Conservation (phyloP, 164 flowering plant species). For the Umbilicus rupestris region DNA sequence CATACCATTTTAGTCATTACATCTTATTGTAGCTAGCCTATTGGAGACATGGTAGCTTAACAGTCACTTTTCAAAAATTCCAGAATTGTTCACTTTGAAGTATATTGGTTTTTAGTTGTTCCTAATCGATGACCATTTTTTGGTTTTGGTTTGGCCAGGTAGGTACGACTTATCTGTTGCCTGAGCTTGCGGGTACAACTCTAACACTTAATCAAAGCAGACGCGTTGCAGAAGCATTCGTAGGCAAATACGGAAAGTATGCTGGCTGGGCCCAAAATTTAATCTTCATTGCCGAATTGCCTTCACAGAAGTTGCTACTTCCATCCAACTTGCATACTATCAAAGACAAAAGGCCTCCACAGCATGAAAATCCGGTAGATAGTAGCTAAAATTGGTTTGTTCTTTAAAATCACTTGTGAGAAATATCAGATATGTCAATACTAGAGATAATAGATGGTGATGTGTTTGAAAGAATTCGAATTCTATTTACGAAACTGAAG, state of each 20-base stretch:
- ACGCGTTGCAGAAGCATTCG: slow-evolving; percentile 89
- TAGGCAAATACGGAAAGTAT: slow-evolving; percentile 79
- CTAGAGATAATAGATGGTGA: no score
- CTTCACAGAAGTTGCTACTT: slow-evolving; percentile 59
- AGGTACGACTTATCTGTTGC: slow-evolving; percentile 68
- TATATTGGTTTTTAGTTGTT: background rate
- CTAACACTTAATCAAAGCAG: slow-evolving; percentile 58
- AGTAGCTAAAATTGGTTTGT: background rate
- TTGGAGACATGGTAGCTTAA: no score
- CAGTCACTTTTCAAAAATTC: background rate
- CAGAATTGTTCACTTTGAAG: background rate
- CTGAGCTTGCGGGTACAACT: slow-evolving; percentile 79
- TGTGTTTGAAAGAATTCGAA: no score
- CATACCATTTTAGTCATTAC: no score
- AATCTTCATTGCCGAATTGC: slow-evolving; percentile 81
- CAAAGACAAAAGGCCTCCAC: slow-evolving; percentile 21
- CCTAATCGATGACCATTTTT: slow-evolving; percentile 6
- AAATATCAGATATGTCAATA: background rate
- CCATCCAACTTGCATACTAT: slow-evolving; percentile 23
- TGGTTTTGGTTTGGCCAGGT: slow-evolving; percentile 36
- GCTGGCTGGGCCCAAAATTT: slow-evolving; percentile 99
- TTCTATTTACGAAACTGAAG: no score
- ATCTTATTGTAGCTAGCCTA: no score
- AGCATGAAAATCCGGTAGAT: slow-evolving; percentile 1
- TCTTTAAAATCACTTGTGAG: background rate